Base-by-base conservation (phyloP, 2,329 filamentous ascomycete species). In the Scolecobasidium constrictum region DNA sequence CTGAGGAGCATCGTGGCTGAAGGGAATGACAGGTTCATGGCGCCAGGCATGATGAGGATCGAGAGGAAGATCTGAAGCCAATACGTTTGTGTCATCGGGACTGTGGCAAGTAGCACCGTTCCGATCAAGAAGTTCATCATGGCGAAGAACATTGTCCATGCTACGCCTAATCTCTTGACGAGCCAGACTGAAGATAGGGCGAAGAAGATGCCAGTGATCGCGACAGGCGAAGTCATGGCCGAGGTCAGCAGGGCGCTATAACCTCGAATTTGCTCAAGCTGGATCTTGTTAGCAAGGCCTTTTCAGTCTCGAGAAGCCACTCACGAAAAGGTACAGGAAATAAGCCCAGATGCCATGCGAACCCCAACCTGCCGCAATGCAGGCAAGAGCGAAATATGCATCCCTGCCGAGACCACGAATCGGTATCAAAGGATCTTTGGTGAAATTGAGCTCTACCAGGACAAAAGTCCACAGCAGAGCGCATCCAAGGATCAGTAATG, bases 21-120 rank as follows among this genome's bases (percentile, higher is more conserved):
- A 0, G 79, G 78, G 50, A 80, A 80, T 2, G 67, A 74, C 68
- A 81, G 80, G 53, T 83, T 77, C 71, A 81, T 77, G 3, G 77
- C 76, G 51, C 71, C 77, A 0, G 75, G 71, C 57, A 74, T 75
- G 35, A 82, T 52, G 3, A 81, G 18, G 4, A 75, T 64, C 3
- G 66, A 66, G 6, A 78, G 66, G 52, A 84, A 83, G 0, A 71
- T 65, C 47, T 80, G 72, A 15, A 63, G 64, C 80, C 80, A 84
- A 58, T 83, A 83, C 0, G 61, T 69, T 54, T 81, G 75, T 4
- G 67, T 49, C 0, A 69, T 59, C 0, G 77, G 74, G 2, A 70
- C 64, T 0, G 63, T 67, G 3, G 60, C 63, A 2, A 64, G 47
- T 6, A 70, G 50, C 5, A 66, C 50, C 13, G 53, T 58, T 4